Conservation (phyloP, 768 basidiomycete genomes). For the Mycena kentingensis region DNA sequence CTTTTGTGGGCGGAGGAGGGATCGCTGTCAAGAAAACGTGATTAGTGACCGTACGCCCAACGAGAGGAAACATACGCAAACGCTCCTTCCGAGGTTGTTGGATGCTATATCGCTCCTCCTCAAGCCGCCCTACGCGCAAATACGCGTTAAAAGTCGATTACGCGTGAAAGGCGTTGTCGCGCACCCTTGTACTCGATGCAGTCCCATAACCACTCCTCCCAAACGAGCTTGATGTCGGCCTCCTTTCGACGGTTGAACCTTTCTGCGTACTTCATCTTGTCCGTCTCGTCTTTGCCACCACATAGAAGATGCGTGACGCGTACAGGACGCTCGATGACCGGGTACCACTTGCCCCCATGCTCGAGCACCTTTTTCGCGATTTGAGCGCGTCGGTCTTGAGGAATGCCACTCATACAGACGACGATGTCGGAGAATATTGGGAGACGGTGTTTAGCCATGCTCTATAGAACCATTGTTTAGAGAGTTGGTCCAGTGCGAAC, state of each 20-base stretch:
- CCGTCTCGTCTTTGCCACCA: slow-evolving; percentile 62
- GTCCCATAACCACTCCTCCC: slow-evolving; percentile 99
- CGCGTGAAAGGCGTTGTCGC: slow-evolving; percentile 11
- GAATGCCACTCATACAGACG: slow-evolving; percentile 40
- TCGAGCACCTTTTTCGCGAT: slow-evolving; percentile 62
- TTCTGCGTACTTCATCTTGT: slow-evolving; percentile 79
- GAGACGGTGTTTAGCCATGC: slow-evolving; percentile 59
- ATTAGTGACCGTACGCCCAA: slow-evolving; percentile 6
- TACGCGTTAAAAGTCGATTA: neutral
- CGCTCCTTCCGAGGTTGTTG: slow-evolving; percentile 62
- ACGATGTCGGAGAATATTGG: slow-evolving; percentile 69
- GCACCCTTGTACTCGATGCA: slow-evolving; percentile 73
- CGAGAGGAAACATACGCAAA: slow-evolving; percentile 27
- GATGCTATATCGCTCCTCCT: slow-evolving; percentile 62
- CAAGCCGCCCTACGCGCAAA: slow-evolving; percentile 53
- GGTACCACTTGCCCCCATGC: slow-evolving; percentile 70
- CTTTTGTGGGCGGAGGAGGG: slow-evolving; percentile 25
- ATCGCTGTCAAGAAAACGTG: slow-evolving; percentile 19
- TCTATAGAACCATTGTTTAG: slow-evolving; percentile 41
- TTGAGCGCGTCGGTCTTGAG: slow-evolving; percentile 28
- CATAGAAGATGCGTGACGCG: slow-evolving; percentile 86
- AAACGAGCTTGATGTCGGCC: slow-evolving; percentile 75
- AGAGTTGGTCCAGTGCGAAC: neutral
- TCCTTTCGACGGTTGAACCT: slow-evolving; percentile 72
- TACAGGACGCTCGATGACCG: slow-evolving; percentile 75